Base-by-base conservation (phyloP, 768 basidiomycete species). In the Daedaleopsis nitida region DNA sequence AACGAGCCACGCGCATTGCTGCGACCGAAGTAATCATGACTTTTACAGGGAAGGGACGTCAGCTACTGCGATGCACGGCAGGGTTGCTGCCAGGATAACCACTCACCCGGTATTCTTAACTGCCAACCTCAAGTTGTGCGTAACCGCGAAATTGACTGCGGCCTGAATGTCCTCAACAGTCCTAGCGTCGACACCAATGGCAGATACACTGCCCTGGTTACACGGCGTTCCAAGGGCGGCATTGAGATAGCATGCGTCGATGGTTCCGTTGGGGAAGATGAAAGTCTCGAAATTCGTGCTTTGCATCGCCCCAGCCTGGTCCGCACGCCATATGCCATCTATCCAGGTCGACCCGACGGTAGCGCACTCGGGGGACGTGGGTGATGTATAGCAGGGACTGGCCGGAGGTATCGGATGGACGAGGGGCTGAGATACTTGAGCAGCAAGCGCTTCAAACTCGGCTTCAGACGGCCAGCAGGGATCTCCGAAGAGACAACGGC, bases 161-260 rank as follows among this genome's bases (percentile, higher is more conserved):
- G 70, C 64, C 19, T 66, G 59, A n/a, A 73, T 58, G 57, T 74
- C 0, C 76, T 78, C 11, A 76, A 59, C 70, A 5, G 55, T 23
- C 17, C 65, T 49, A 12, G 42, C 45, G 9, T 54, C 61, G 32
- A 74, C 69, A 14, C 72, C 70, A 27, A 73, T 69, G 1, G 74
- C 68, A 1, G 81, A 75, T 2, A 81, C 72, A 37, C 74, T 77
- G 8, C 80, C 81, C 63, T 80, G 81, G 1, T 69, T 66, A 53
- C 81, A 83, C 5, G 77, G 73, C 17, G 71, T 44, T 0, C 76
- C 77, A 1, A 78, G 64, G 0, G 72, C 70, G 0, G 77, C 78
- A 55, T 84, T 78, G 44, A 84, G 59, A 32, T 81, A 84, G 76
- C 84, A 87, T 0, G 73, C 77, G 56, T 77, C 76, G 53, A 83